Evolutionary conservation across 176 grass and related monocot genomes (phyloP).

Genomic region (Triticum monococcum): DNA sequence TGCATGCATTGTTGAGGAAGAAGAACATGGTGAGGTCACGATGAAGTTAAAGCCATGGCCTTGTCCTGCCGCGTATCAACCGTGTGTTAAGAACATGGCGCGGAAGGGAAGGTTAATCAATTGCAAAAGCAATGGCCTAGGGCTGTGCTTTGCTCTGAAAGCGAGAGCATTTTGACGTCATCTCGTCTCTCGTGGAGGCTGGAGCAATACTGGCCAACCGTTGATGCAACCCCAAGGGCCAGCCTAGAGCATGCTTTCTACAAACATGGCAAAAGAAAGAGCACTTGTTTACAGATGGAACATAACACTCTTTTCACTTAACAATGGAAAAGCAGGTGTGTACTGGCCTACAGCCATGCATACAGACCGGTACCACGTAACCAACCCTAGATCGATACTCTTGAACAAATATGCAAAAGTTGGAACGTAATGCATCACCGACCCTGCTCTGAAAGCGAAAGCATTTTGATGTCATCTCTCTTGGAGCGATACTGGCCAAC

Average conservation of each 20-base stretch:
- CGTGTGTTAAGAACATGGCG: background rate
- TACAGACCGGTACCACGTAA: constrained; percentile 22
- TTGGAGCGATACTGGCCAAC: too few species aligned
- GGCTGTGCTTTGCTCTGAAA: background rate
- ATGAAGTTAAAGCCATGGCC: background rate
- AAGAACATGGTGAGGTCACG: background rate
- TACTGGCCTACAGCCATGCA: background rate
- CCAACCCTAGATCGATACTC: constrained; percentile 28
- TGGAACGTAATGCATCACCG: background rate
- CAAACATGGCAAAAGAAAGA: background rate
- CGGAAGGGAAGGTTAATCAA: background rate
- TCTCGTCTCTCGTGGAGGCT: background rate
- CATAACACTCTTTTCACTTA: constrained; percentile 8
- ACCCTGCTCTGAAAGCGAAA: too few species aligned
- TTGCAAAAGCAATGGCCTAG: background rate
- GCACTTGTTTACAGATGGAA: background rate
- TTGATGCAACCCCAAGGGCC: too few species aligned
- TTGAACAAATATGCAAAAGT: constrained; percentile 10
- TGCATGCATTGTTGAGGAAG: background rate
- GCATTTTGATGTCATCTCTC: too few species aligned
- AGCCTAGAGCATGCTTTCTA: background rate
- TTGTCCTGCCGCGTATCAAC: background rate
- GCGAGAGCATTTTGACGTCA: constrained; percentile 38
- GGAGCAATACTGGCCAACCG: constrained; percentile 6
- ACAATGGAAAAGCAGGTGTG: background rate